Percentiles rank a stretch among this genome's conserved stretches.
These are phyloP conservation scores for Mycena belliarum DNA, from an alignment of 768 basidiomycete species.

Conservation along the genomic window DNA sequence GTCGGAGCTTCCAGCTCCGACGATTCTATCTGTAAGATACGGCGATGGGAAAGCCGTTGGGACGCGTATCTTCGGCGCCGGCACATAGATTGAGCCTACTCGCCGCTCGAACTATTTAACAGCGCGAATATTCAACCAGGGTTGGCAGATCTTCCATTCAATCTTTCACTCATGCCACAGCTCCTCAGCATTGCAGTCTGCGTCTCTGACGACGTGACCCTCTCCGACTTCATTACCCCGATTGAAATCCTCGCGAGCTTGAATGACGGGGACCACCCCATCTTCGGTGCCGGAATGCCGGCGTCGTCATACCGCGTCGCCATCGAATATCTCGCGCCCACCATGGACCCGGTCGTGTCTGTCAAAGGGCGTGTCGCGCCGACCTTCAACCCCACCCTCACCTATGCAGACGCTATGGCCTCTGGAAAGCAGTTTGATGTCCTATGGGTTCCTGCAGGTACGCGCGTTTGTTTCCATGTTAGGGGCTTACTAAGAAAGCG, in stretches of 20 bases:
- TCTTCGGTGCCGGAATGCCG: neutral
- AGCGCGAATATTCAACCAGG: too few relatives aligned
- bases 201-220: slow-evolving; percentile 9
- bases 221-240: slow-evolving; percentile 20
- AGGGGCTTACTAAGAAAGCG: too few relatives aligned
- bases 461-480: too few relatives aligned
- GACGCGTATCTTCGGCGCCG: too few relatives aligned
- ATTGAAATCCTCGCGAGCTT: slow-evolving; percentile 15
- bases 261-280: slow-evolving; percentile 7
- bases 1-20: too few relatives aligned
- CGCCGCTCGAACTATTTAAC: too few relatives aligned
- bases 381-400: slow-evolving; percentile 18
- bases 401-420: slow-evolving; percentile 14
- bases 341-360: slow-evolving; percentile 16
- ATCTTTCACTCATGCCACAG: too few relatives aligned
- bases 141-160: too few relatives aligned
- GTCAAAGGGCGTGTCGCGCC: neutral
- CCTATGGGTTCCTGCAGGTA: slow-evolving; percentile 22
- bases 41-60: too few relatives aligned
- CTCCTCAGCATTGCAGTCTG: too few relatives aligned
- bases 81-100: too few relatives aligned
- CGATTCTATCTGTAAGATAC: too few relatives aligned
- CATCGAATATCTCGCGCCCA: slow-evolving; percentile 16
- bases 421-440: slow-evolving; percentile 20
- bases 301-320: slow-evolving; percentile 12